These are phyloP conservation scores for Colletotrichum sp. DNA, from an alignment of 2,329 filamentous ascomycete species.

Conservation along the genomic window DNA sequence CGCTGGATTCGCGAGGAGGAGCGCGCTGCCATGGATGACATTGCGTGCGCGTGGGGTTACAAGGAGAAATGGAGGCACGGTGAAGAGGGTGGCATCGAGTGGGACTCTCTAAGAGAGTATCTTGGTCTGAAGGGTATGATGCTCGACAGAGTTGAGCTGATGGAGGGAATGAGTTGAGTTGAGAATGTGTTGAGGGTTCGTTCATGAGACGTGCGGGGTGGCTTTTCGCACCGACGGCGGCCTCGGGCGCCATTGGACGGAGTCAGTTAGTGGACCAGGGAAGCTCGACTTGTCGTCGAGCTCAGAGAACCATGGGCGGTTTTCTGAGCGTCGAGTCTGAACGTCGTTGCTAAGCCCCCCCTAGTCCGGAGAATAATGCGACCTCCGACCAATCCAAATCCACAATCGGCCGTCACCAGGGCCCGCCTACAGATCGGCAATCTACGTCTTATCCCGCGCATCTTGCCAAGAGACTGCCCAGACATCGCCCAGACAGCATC, in stretches of 20 bases:
- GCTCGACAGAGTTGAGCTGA: conserved; percentile 85
- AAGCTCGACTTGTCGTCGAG: conserved; percentile 13
- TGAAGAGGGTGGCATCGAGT: conserved; percentile 90
- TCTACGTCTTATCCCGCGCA: conserved; percentile 23
- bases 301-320: conserved; percentile 4
- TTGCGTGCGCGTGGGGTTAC: conserved; percentile 92
- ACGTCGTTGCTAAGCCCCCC: conserved; percentile 21
- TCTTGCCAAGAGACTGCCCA: conserved; percentile 24
- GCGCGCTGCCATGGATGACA: conserved; percentile 81
- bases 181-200: conserved; percentile 5
- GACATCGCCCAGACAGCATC: conserved; percentile 20
- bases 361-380: conserved; percentile 23
- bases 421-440: conserved; percentile 21
- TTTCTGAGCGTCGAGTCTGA: conserved; percentile 5
- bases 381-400: conserved; percentile 17
- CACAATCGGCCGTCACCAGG: conserved; percentile 4
- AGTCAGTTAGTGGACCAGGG: background rate
- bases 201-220: conserved; percentile 18
- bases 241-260: conserved; percentile 7
- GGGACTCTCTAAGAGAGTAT: conserved; percentile 85
- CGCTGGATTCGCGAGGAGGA: conserved; percentile 92
- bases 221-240: background rate
- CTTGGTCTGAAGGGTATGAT: conserved; percentile 86
- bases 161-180: conserved; percentile 78
- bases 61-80: conserved; percentile 79